Evolutionary conservation across 1,284 basidiomycete genomes (phyloP), one percentile per base, ranked within the genome.

Genomic region (Xanthoconium separans): DNA sequence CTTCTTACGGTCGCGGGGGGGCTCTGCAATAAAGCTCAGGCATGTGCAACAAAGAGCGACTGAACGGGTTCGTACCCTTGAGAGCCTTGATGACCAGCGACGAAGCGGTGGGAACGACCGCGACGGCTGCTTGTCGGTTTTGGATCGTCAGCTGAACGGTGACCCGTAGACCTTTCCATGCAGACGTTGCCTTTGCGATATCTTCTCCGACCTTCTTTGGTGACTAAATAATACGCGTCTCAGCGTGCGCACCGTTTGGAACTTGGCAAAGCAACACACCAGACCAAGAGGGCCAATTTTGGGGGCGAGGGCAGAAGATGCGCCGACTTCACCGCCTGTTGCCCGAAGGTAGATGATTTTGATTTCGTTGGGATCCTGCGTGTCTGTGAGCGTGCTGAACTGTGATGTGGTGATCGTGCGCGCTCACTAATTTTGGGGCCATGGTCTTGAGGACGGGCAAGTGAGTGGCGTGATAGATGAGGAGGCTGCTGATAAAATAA

Each of bases 171-270:
- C 97, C 97, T 80, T 99, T 99, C 97, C 97, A 99, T 75, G 90
- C 90, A 57, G 89, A 86, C 60, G 97, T 98, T 59, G 97, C 96
- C 79, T 99, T 99, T 71, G 97, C 97, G 73, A 99, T 99, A 80
- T 99, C 97, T 92, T 99, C 97, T 81, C 97, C 97, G 78, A 99
- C 95, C 84, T 99, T 99, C 85, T 99, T 99, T 72, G 97, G 96
- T 57, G 97, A 98, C 95, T 98, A n/a, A 27, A 27, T 27, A 65
- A 51, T 53, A 10, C 51, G 10, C n/a, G 46, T 44, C 5, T 57
- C 36, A 66, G 50, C 9, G 11, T 22, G 13, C 20, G 6, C 16
- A 47, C 8, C 1, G 2, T 29, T 9, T 27, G 18, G 29, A 18
- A 18, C 16, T 36, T 3, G 22, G 24, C 2, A 34, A 34, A 3